Evolutionary conservation across 768 basidiomycete species (phyloP), one percentile per base, ranked within the genome.

Genomic region (Steccherinum ochraceum): DNA sequence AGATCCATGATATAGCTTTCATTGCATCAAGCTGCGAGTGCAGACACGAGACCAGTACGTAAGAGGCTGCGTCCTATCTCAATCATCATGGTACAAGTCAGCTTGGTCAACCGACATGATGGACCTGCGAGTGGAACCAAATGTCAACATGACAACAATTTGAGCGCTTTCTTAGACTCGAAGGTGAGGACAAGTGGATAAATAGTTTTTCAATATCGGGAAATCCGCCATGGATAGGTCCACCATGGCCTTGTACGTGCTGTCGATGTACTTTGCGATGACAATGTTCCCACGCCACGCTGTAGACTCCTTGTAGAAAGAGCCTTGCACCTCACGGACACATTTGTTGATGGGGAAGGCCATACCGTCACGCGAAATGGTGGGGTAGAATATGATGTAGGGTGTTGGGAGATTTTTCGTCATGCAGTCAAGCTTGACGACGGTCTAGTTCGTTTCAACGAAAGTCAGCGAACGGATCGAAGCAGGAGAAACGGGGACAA

Each of bases 241-340:
- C 19, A 81, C 79, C 78, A 90, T 78, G 30, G 65, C 68, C 1
- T 69, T 65, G 62, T 73, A 77, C 5, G 67, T 65, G 24, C 64
- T 62, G 58, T 77, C 74, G 40, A 61, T 62, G 55, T 78, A 91
- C 66, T 90, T 91, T 35, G 83, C 86, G 41, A 89, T 70, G 56
- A 91, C 72, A 49, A 91, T 76, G 66, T 89, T 89, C 19, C 89
- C 89, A 45, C 86, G 77, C 89, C 89, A 91, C 39, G 87, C 85
- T 50, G 59, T 58, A 48, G 78, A 74, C 61, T 88, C 86, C 58
- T 69, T 73, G 67, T 76, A 89, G 18, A 67, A 62, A 25, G 65
- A 63, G 20, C 80, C 85, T 65, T 91, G 88, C 52, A 89, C 84
- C 48, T 89, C 87, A 20, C 78, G 78, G 53, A 90, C 76, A 56